Conservation (phyloP, 2,329 filamentous ascomycete genomes). For the Alternaria rosae region DNA sequence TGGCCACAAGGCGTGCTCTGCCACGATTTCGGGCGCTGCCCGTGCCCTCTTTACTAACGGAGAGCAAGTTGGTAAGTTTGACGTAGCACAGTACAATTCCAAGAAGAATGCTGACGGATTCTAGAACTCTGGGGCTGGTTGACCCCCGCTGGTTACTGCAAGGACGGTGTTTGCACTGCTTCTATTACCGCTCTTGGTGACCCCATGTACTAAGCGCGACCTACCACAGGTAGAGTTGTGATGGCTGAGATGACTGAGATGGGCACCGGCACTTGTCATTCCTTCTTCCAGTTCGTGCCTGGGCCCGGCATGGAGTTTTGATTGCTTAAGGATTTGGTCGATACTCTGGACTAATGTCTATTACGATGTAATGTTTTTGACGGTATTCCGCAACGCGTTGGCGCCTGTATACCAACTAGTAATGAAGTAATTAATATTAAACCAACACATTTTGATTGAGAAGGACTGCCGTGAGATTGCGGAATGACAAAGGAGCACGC, state of each 20-base stretch:
- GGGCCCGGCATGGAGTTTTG: neutral
- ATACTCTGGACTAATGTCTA: neutral
- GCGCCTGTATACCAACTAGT: neutral
- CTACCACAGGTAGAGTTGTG: neutral
- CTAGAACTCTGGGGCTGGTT: constrained; percentile 12
- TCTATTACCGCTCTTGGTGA: constrained; percentile 8
- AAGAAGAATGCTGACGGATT: neutral
- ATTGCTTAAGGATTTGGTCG: neutral
- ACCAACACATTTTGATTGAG: neutral
- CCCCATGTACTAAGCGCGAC: constrained; percentile 10
- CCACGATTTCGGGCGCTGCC: constrained; percentile 7
- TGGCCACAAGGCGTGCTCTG: constrained; percentile 1
- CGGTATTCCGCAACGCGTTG: neutral
- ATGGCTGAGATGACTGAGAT: neutral
- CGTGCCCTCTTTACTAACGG: constrained; percentile 9
- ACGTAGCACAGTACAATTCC: neutral
- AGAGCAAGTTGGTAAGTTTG: constrained; percentile 7
- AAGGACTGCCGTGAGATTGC: too few relatives aligned
- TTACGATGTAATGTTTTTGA: neutral
- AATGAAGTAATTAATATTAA: neutral
- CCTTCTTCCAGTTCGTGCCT: neutral
- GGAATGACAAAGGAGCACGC: neutral
- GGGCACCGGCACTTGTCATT: neutral
- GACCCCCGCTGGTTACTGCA: constrained; percentile 10
- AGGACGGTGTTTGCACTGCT: constrained; percentile 7